phyloP scores from a whole-genome alignment of 208 protist genomes.

The Giardia muris region DNA sequence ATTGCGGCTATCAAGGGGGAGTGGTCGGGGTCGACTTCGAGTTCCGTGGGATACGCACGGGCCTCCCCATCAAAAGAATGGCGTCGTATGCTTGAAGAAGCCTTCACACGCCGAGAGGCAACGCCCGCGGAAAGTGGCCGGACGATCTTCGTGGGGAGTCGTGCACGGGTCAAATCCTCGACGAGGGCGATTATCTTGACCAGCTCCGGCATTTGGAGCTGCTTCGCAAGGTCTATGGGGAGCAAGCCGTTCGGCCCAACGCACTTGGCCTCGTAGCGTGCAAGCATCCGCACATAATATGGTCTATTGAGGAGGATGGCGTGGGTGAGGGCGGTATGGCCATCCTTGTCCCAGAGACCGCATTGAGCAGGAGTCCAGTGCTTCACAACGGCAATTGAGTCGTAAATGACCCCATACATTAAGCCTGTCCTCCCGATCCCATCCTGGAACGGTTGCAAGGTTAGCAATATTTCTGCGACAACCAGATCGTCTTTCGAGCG shows the following conservation, averaged over 20 bases:
- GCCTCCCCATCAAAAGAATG: too few relatives aligned
- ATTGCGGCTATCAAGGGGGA: neutral
- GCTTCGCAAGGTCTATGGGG: neutral
- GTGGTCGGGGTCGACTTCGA: too few relatives aligned
- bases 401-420: neutral
- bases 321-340: neutral
- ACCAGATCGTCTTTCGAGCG: too few relatives aligned
- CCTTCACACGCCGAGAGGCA: too few relatives aligned
- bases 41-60: too few relatives aligned
- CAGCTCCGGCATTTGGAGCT: neutral
- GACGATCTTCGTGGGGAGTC: too few relatives aligned
- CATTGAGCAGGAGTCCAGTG: neutral
- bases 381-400: neutral
- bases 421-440: neutral
- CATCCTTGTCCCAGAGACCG: neutral
- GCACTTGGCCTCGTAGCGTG: neutral
- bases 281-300: neutral
- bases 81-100: too few relatives aligned
- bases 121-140: too few relatives aligned
- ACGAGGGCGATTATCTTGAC: neutral
- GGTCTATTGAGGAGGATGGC: neutral
- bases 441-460: too few relatives aligned
- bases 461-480: too few relatives aligned
- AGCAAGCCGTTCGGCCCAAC: neutral
- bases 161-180: neutral